Conservation (phyloP, 2,329 filamentous ascomycete genomes). For the Magnaporthiopsis rhizophila region DNA sequence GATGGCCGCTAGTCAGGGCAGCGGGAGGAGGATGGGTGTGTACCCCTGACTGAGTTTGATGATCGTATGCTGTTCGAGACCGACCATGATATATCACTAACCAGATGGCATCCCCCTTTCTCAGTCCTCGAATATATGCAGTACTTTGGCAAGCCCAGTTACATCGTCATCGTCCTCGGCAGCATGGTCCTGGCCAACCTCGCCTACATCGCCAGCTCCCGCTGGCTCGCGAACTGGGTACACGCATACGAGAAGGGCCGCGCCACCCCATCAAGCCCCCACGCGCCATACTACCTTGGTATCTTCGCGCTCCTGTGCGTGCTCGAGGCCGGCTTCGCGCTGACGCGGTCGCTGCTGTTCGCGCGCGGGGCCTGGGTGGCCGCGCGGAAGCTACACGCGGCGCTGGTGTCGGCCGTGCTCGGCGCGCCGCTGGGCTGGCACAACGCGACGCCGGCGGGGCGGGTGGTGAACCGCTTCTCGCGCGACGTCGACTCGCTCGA, state of each 20-base stretch:
- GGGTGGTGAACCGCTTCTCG: slow-evolving; percentile 91
- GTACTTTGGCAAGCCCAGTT: slow-evolving; percentile 38
- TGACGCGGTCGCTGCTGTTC: not conserved
- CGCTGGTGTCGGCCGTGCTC: slow-evolving; percentile 44
- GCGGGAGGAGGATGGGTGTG: slow-evolving; percentile 33
- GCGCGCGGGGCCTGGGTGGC: slow-evolving; percentile 44
- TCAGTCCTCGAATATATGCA: slow-evolving; percentile 39
- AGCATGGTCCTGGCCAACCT: slow-evolving; percentile 33
- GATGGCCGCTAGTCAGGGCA: slow-evolving; percentile 11
- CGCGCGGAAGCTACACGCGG: slow-evolving; percentile 42
- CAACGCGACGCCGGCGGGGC: slow-evolving; percentile 61
- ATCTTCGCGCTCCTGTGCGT: slow-evolving; percentile 35
- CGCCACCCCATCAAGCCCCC: slow-evolving; percentile 38
- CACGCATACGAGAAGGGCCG: slow-evolving; percentile 38
- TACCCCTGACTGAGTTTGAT: slow-evolving; percentile 6
- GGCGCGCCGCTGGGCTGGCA: slow-evolving; percentile 49
- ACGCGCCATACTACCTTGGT: slow-evolving; percentile 43
- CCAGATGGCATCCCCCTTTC: not conserved
- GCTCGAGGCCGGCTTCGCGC: slow-evolving; percentile 34
- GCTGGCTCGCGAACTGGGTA: slow-evolving; percentile 47
- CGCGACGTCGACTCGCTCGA: slow-evolving; percentile 88
- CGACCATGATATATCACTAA: no score
- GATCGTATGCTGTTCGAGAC: no score
- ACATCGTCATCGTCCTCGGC: slow-evolving; percentile 30
- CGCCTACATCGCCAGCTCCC: slow-evolving; percentile 31